Base-by-base conservation (phyloP, 768 basidiomycete genomes). In the Chalciporus chontae region DNA sequence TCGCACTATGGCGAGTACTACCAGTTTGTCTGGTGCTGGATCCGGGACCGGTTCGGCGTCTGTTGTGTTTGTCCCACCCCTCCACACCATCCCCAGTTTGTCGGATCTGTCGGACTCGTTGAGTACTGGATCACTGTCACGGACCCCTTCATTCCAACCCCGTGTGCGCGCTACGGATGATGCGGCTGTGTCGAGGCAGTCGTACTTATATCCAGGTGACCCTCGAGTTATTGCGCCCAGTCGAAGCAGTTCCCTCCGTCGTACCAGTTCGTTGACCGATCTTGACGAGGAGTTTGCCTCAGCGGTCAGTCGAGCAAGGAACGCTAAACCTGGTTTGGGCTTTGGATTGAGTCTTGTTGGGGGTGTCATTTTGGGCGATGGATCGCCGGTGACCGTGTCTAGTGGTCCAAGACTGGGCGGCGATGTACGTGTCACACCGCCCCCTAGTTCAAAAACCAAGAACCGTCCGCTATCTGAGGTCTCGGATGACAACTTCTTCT, bases 191-290 rank as follows among this genome's bases (percentile, higher is more conserved):
- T 78, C 78, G 8, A 77, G 78, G 31, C 78, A 81, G 43, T 78
- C 78, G 10, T 86, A 85, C 53, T 69, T 87, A 6, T 88, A 89
- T 62, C 83, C 79, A 7, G 84, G 85, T 3, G 89, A 88, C 57
- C 76, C 78, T 15, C 79, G 89, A 8, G 83, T 81, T 13, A 91
- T 92, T 52, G 78, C 79, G 8, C 83, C 85, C 3, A 81, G 83
- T 47, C 74, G 81, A 31, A 80, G 79, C 58, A 78, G 77, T 50
- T 78, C 76, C 1, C 54, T 82, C 21, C 71, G 80, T 32, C 71
- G 85, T 38, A 87, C 84, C n/a, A 85, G 80, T 39, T 90, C 86
- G 0, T 75, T 87, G 71, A 84, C 84, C 0, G 89, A 91, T 58
- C 70, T 92, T n/a, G 87, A 74, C 66, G 72, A 80, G 48, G 84